Evolutionary conservation across 2,329 filamentous ascomycete genomes (phyloP).

Genomic region (Pochonia chlamydosporia): DNA sequence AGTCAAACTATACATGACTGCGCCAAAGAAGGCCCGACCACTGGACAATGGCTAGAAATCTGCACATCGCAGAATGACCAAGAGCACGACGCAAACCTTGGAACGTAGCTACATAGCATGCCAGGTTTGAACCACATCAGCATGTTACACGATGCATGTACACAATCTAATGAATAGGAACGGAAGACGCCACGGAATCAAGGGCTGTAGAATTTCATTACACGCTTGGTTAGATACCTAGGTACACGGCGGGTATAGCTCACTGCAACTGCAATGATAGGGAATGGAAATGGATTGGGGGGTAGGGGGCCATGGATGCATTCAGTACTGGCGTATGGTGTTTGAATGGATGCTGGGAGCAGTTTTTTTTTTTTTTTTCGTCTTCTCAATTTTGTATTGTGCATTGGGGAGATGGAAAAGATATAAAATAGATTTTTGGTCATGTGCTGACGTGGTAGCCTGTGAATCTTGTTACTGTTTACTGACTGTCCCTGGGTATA

Average conservation of each 20-base stretch:
- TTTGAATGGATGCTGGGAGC: too few relatives aligned
- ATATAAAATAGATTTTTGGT: too few relatives aligned
- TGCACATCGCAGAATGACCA: not conserved
- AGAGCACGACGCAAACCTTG: not conserved
- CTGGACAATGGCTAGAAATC: too few relatives aligned
- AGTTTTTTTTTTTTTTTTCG: too few relatives aligned
- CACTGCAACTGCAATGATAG: not conserved
- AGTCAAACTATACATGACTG: too few relatives aligned
- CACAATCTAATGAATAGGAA: not conserved
- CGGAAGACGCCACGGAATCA: not conserved
- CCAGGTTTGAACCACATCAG: not conserved
- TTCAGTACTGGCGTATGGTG: slow-evolving; percentile 5
- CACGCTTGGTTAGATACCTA: slow-evolving; percentile 4
- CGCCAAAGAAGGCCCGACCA: too few relatives aligned
- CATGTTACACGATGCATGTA: not conserved
- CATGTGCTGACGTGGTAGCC: too few relatives aligned
- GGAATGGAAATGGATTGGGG: not conserved
- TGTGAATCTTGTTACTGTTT: too few relatives aligned
- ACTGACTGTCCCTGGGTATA: too few relatives aligned
- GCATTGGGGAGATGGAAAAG: not conserved
- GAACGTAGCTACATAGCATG: not conserved
- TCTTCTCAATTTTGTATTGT: too few relatives aligned
- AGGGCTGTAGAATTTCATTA: slow-evolving; percentile 1
- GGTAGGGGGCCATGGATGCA: not conserved
- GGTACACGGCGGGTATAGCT: slow-evolving; percentile 3